These are phyloP conservation scores for Fusarium dimerum DNA, from an alignment of 2,329 filamentous ascomycete genomes.

Conservation along the genomic window DNA sequence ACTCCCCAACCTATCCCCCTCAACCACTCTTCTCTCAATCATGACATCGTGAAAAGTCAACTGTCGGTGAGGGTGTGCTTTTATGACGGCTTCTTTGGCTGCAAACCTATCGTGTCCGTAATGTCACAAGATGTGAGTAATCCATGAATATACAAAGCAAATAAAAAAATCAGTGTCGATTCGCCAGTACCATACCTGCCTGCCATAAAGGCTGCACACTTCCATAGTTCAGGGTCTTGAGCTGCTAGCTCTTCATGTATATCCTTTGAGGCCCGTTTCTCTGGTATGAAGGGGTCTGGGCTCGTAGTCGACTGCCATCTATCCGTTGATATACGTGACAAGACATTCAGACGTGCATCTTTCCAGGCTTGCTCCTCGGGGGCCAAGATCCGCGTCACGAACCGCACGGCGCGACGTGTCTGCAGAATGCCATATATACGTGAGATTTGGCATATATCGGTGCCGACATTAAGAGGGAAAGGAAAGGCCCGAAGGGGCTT, in stretches of 20 bases:
- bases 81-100: slow-evolving; percentile 74
- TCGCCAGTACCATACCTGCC: slow-evolving; percentile 32
- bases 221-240: slow-evolving; percentile 34
- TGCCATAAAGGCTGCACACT: slow-evolving; percentile 37
- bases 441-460: slow-evolving; percentile 72
- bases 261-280: background rate
- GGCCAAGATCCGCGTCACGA: slow-evolving; percentile 50
- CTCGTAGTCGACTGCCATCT: too few species aligned
- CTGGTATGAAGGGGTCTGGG: too few species aligned
- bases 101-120: slow-evolving; percentile 53
- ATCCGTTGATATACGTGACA: slow-evolving; percentile 1
- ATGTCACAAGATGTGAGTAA: background rate
- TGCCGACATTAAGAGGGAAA: slow-evolving; percentile 69
- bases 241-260: slow-evolving; percentile 2
- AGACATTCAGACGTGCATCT: slow-evolving; percentile 23
- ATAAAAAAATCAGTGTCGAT: background rate
- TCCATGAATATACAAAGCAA: background rate
- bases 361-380: slow-evolving; percentile 32
- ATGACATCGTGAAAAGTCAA: slow-evolving; percentile 64
- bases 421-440: slow-evolving; percentile 64
- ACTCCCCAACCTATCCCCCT: slow-evolving; percentile 33
- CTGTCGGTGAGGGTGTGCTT: slow-evolving; percentile 63
- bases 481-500: slow-evolving; percentile 54
- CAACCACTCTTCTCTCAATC: slow-evolving; percentile 37
- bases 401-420: slow-evolving; percentile 41